Percentiles rank a stretch among this genome's conserved stretches.
Evolutionary conservation across 2,329 filamentous ascomycete species (phyloP).

Genomic region (Pseudogymnoascus sp.): DNA sequence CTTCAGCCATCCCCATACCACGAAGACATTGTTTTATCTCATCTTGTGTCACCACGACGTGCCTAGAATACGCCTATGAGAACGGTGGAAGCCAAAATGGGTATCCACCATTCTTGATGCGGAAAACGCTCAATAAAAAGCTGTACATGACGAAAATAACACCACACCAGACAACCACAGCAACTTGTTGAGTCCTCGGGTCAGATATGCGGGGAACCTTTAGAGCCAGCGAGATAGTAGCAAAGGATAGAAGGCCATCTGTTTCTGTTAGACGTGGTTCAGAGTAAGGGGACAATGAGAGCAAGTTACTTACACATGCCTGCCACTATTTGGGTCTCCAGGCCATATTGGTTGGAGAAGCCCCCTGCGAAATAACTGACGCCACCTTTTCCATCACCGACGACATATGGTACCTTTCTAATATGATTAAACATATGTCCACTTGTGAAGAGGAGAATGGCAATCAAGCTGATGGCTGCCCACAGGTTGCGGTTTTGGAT

Average conservation of each 20-base stretch:
- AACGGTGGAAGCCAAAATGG: conserved; percentile 93
- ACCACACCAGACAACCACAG: conserved; percentile 69
- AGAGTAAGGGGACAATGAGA: not conserved
- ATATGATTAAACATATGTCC: conserved; percentile 99
- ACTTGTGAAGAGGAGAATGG: conserved; percentile 84
- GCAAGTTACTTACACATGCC: conserved; percentile 67
- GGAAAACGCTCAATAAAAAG: conserved; percentile 88
- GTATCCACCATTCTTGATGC: conserved; percentile 89
- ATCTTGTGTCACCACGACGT: not conserved
- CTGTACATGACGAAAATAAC: conserved; percentile 80
- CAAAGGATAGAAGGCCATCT: conserved; percentile 79
- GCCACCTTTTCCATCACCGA: conserved; percentile 73
- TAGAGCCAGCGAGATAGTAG: conserved; percentile 79
- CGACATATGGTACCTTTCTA: conserved; percentile 86
- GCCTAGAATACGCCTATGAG: conserved; percentile 22
- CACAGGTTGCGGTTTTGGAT: conserved; percentile 87
- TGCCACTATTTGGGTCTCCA: conserved; percentile 93
- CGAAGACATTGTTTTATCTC: not conserved
- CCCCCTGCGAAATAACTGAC: conserved; percentile 84
- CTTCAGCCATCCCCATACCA: not conserved
- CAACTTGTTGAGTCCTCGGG: conserved; percentile 66
- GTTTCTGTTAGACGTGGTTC: conserved; percentile 11
- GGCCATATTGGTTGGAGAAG: conserved; percentile 86
- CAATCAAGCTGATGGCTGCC: conserved; percentile 81
- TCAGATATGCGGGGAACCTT: conserved; percentile 87